Evolutionary conservation across 1,139 yeast species (phyloP).

Genomic region (Scheffersomyces stambukii): DNA sequence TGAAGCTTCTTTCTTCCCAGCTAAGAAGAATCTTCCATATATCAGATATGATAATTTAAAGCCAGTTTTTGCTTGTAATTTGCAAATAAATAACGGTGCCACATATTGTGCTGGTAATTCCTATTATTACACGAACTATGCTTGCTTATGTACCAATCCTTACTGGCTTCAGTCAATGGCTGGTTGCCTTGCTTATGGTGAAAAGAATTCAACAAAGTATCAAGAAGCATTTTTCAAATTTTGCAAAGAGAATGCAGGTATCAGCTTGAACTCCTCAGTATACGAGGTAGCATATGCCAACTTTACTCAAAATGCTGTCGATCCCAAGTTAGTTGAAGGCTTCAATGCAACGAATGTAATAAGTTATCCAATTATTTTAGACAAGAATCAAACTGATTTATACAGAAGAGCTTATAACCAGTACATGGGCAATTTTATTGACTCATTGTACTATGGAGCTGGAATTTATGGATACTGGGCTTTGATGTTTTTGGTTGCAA

Average conservation of each 20-base stretch:
- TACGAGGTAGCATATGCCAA: conserved; percentile 14
- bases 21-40: conserved; percentile 3
- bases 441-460: conserved; percentile 44
- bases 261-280: conserved; percentile 12
- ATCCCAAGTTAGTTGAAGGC: conserved; percentile 3
- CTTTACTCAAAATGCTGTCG: conserved; percentile 16
- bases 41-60: conserved; percentile 4
- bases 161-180: conserved; percentile 13
- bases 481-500: conserved; percentile 36
- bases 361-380: conserved; percentile 3
- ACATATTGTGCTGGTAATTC: conserved; percentile 11
- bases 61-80: conserved; percentile 15
- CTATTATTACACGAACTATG: conserved; percentile 4
- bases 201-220: conserved; percentile 3
- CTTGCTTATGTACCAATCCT: conserved; percentile 11
- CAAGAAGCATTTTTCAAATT: conserved; percentile 5
- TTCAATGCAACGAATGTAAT: conserved; percentile 2
- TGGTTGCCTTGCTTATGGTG: conserved; percentile 12
- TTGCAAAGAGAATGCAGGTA: conserved; percentile 11
- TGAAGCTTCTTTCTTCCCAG: too few relatives aligned
- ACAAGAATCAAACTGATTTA: conserved; percentile 1
- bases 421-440: conserved; percentile 26
- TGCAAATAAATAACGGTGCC: conserved; percentile 11
- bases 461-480: conserved; percentile 50
- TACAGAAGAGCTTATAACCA: conserved; percentile 4